Evolutionary conservation across 2,329 filamentous ascomycete genomes (phyloP), one percentile per base, ranked within the genome.

Genomic region (Chaetomium sp.): DNA sequence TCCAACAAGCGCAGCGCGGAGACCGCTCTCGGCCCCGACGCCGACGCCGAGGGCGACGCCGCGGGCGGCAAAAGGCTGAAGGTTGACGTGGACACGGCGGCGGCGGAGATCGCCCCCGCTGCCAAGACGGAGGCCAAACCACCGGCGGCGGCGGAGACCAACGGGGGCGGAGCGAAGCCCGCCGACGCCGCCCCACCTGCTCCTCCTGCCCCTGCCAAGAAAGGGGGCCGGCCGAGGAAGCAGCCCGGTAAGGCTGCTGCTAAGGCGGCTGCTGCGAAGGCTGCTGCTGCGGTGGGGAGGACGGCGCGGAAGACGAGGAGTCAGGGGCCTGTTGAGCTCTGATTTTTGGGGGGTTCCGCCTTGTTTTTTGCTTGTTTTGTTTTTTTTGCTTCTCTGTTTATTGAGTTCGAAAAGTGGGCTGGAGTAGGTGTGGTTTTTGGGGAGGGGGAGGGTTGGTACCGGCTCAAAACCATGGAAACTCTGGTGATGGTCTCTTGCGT

Each of bases 211-310:
- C 42, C 49, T 55, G 50, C 70, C 49, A 76, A 71, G 64, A 77
- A 77, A 60, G 70, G 74, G n/a, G 75, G 74, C 21, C 73, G 76
- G 9, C 74, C 75, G 9, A 76, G 68, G 68, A 78, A 78, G 69
- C 70, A 77, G 33, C 67, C 70, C 74, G 35, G 56, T 45, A 67
- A 67, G 56, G 33, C 50, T 19, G n/a, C 61, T 16, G 53, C 65
- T 7, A 50, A 47, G 3, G 38, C 61, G 9, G 53, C 65, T 10
- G 50, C 57, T 8, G 35, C 60, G 27, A 6, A 3, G 27, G 6
- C 27, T 3, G 31, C 60, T 67, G 21, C 27, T 6, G 27, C 27
- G 27, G 67, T 69, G 13, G 70, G 71, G 4, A 63, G 64, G 55
- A 71, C 71, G 4, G 50, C 51, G 54, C 63, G 71, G 47, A 72